Conservation (phyloP, 768 basidiomycete species). For the Phlegmacium glaucopus region DNA sequence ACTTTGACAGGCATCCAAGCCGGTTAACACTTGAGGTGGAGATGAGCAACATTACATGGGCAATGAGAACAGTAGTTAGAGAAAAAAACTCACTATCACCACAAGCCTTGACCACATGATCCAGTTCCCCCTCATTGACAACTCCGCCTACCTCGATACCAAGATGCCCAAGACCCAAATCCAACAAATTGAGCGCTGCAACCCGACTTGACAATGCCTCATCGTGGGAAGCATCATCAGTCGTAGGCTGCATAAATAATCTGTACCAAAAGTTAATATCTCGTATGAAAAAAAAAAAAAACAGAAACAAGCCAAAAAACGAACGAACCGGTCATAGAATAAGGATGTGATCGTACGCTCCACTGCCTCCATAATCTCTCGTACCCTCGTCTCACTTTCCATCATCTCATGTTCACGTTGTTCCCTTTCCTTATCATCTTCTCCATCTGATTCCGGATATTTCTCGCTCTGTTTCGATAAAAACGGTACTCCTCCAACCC, state of each 20-base stretch:
- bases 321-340: slow-evolving; percentile 77
- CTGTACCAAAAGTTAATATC: slow-evolving; percentile 32
- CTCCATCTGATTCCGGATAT: slow-evolving; percentile 21
- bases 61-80: neutral
- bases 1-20: slow-evolving; percentile 40
- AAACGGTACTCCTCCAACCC: slow-evolving; percentile 36
- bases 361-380: slow-evolving; percentile 64
- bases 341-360: slow-evolving; percentile 68
- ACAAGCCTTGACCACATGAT: slow-evolving; percentile 65
- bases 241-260: slow-evolving; percentile 65
- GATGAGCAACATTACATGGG: neutral
- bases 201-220: slow-evolving; percentile 86
- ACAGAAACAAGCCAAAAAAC: neutral
- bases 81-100: slow-evolving; percentile 64
- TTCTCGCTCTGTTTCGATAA: slow-evolving; percentile 21
- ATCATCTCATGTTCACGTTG: slow-evolving; percentile 30
- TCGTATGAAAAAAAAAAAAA: neutral
- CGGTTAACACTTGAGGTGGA: slow-evolving; percentile 26
- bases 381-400: slow-evolving; percentile 44
- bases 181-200: slow-evolving; percentile 88
- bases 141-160: slow-evolving; percentile 73
- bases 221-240: slow-evolving; percentile 82
- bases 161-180: slow-evolving; percentile 83
- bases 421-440: slow-evolving; percentile 29
- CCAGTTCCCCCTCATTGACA: slow-evolving; percentile 40